Evolutionary conservation across 768 basidiomycete species (phyloP).

Genomic region (Russula emetica): DNA sequence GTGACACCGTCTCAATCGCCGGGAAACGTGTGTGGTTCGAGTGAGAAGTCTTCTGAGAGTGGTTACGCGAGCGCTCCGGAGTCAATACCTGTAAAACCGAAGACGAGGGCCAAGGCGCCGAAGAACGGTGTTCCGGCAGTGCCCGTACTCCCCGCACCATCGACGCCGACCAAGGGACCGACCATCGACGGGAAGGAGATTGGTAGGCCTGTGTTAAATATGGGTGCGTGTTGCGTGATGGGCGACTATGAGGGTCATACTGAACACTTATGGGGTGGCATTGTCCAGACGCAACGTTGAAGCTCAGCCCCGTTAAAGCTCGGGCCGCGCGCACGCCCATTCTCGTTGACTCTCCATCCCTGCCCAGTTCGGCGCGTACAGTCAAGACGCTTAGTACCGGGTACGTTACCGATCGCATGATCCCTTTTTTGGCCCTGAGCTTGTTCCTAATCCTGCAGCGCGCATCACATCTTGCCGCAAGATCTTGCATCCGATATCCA

Average conservation of each 20-base stretch:
- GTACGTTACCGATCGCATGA: constrained; percentile 40
- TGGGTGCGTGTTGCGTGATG: constrained; percentile 43
- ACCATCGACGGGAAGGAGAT: constrained; percentile 54
- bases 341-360: constrained; percentile 39
- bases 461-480: constrained; percentile 71
- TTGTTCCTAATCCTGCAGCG: constrained; percentile 41
- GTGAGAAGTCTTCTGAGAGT: constrained; percentile 25
- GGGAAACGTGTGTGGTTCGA: neutral
- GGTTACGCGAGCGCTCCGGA: constrained; percentile 27
- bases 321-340: constrained; percentile 60
- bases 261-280: constrained; percentile 9
- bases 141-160: constrained; percentile 9
- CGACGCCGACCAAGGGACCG: constrained; percentile 20
- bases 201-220: constrained; percentile 64
- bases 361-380: constrained; percentile 17
- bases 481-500: constrained; percentile 82
- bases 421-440: neutral
- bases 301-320: constrained; percentile 74
- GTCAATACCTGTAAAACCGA: constrained; percentile 3
- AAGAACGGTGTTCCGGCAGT: neutral
- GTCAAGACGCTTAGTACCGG: constrained; percentile 56
- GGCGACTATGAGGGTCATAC: constrained; percentile 3
- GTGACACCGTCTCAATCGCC: constrained; percentile 28
- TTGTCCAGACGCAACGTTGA: constrained; percentile 53
- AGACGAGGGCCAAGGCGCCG: constrained; percentile 3